phyloP scores from a whole-genome alignment of 495 filamentous ascomycete species.

The Lentithecium fluviatile region DNA sequence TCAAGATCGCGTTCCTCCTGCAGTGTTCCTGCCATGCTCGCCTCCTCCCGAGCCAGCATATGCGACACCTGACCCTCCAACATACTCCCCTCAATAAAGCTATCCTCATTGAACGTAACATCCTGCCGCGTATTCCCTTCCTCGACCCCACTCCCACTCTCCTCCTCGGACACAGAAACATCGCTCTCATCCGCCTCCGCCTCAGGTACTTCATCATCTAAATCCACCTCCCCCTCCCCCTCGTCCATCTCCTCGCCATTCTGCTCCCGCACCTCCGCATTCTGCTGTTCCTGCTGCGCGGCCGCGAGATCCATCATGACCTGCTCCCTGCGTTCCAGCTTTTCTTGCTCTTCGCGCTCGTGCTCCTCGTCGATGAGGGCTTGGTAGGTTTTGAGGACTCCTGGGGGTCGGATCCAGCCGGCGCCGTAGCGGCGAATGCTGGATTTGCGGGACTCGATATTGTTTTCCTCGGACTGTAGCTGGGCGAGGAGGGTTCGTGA shows the following conservation, averaged over 20 bases:
- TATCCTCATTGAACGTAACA: conserved; percentile 37
- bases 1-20: conserved; percentile 59
- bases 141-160: conserved; percentile 35
- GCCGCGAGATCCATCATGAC: conserved; percentile 39
- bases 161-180: conserved; percentile 45
- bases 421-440: conserved; percentile 46
- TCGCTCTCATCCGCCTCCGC: conserved; percentile 53
- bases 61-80: conserved; percentile 35
- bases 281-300: conserved; percentile 34
- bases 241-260: conserved; percentile 32
- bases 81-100: conserved; percentile 42
- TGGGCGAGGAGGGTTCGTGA: conserved; percentile 20
- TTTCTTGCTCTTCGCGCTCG: conserved; percentile 43
- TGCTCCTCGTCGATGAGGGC: conserved; percentile 45
- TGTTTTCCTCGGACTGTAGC: conserved; percentile 40
- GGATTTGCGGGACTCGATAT: conserved; percentile 43
- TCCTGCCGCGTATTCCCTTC: conserved; percentile 27
- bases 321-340: conserved; percentile 41
- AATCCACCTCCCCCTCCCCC: conserved; percentile 54
- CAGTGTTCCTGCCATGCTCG: conserved; percentile 47
- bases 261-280: conserved; percentile 24
- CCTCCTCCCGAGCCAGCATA: conserved; percentile 44
- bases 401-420: conserved; percentile 48
- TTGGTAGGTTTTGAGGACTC: conserved; percentile 48
- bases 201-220: conserved; percentile 68